Evolutionary conservation across 176 grass and related monocot genomes (phyloP).

Genomic region (Olyra latifolia): DNA sequence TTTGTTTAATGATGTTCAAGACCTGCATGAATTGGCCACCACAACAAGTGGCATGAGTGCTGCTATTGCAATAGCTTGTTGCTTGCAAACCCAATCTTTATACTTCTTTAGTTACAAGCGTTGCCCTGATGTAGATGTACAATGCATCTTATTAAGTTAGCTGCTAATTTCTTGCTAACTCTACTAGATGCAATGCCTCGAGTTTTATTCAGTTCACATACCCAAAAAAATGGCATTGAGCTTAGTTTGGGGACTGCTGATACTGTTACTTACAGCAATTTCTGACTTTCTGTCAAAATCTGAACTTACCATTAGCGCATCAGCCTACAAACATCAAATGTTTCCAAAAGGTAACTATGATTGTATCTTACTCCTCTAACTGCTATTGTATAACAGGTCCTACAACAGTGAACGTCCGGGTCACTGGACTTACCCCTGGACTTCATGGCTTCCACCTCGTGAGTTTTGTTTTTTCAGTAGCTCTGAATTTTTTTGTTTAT

Average conservation of each 20-base stretch:
- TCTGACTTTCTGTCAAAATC: neutral
- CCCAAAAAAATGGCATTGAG: neutral
- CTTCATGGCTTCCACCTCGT: conserved; percentile 89
- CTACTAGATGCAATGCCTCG: neutral
- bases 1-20: neutral
- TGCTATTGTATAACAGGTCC: conserved; percentile 54
- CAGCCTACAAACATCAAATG: neutral
- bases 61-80: neutral
- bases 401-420: conserved; percentile 62
- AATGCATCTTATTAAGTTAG: neutral
- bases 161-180: neutral
- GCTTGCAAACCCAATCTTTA: neutral
- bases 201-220: neutral
- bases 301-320: neutral
- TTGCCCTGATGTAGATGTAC: neutral
- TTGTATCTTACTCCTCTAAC: neutral
- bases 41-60: neutral
- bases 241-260: neutral
- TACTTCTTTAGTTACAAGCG: neutral
- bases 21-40: neutral
- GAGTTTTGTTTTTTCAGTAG: conserved; percentile 18
- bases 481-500: neutral
- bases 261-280: neutral
- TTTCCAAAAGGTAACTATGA: neutral
- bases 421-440: conserved; percentile 82